phyloP scores from a whole-genome alignment of 176 grass and related monocot genomes.

The Oryza officinalis region DNA sequence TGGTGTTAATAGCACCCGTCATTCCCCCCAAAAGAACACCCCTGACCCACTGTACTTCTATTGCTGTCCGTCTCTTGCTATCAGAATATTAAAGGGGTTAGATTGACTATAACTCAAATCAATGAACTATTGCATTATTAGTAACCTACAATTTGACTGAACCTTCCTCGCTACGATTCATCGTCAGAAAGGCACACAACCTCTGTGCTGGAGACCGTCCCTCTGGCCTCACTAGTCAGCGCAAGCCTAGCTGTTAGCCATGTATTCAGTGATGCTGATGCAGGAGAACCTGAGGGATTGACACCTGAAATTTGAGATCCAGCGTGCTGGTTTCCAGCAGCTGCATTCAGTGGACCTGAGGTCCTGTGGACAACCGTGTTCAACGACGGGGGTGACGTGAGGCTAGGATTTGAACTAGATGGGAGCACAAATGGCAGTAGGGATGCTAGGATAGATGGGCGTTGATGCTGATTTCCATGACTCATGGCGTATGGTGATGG shows the following conservation, averaged over 20 bases:
- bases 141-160: background rate
- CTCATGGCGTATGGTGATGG: background rate
- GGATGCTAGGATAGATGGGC: background rate
- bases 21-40: background rate
- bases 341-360: background rate
- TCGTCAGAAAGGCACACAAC: slow-evolving; percentile 43
- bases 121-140: background rate
- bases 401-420: background rate
- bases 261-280: background rate
- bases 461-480: slow-evolving; percentile 24
- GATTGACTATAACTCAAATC: background rate
- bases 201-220: background rate
- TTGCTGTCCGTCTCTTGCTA: background rate
- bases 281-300: background rate
- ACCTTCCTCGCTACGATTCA: background rate
- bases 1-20: background rate
- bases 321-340: background rate
- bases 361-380: background rate
- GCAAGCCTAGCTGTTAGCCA: background rate
- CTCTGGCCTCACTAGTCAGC: background rate
- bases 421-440: background rate
- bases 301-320: slow-evolving; percentile 1
- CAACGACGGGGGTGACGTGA: background rate
- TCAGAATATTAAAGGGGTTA: slow-evolving; percentile 5
- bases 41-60: background rate